Percentiles rank a stretch among this genome's conserved stretches.
Evolutionary conservation across 495 filamentous ascomycete genomes (phyloP).

Genomic region (Penicillium atrosanguineum): DNA sequence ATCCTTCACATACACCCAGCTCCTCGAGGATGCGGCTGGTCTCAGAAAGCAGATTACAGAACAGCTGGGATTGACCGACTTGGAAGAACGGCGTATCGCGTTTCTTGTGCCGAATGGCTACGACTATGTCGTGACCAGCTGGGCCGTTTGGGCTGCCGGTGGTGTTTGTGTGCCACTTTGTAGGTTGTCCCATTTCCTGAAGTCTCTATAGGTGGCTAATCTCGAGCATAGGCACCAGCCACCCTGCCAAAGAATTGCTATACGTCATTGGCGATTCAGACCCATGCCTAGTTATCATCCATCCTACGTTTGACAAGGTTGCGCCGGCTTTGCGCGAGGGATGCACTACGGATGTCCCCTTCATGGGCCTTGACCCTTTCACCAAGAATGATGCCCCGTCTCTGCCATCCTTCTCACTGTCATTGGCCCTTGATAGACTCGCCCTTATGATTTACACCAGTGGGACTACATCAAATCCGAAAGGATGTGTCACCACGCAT

Average conservation of each 20-base stretch:
- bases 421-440: constrained; percentile 28
- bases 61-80: constrained; percentile 42
- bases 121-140: constrained; percentile 81
- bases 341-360: constrained; percentile 23
- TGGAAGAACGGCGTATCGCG: constrained; percentile 74
- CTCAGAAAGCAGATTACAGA: constrained; percentile 62
- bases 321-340: constrained; percentile 30
- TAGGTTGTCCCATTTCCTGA: constrained; percentile 12
- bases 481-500: constrained; percentile 45
- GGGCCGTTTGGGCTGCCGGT: constrained; percentile 41
- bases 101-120: constrained; percentile 88
- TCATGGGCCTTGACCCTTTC: constrained; percentile 36
- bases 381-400: constrained; percentile 17
- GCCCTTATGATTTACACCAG: constrained; percentile 49
- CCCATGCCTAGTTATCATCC: constrained; percentile 41
- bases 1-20: constrained; percentile 73
- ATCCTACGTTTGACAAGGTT: constrained; percentile 38
- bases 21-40: constrained; percentile 70
- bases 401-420: constrained; percentile 31
- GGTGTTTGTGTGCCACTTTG: constrained; percentile 41
- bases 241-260: constrained; percentile 42
- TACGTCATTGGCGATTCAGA: constrained; percentile 45
- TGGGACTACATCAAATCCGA: constrained; percentile 45
- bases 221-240: constrained; percentile 38
- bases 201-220: constrained; percentile 2